Evolutionary conservation across 371 early-diverging fungal species (phyloP).

Genomic region (Mortierella sp.): DNA sequence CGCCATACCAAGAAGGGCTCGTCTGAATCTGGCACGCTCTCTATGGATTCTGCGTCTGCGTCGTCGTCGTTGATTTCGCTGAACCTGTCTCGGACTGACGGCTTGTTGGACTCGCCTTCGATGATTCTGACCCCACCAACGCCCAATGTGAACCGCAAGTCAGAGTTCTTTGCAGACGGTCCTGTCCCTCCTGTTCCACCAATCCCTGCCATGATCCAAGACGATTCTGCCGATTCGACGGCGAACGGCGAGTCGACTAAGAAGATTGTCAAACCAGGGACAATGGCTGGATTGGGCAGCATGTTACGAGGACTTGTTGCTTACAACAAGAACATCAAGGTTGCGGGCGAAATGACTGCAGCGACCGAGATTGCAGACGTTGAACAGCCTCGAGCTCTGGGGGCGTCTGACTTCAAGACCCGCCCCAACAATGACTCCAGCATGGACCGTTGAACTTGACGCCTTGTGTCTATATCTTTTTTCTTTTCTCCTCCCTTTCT

Average conservation of each 20-base stretch:
- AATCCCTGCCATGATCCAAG: neutral
- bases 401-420: neutral
- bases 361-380: constrained; percentile 5
- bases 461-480: neutral
- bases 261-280: constrained; percentile 39
- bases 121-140: constrained; percentile 45
- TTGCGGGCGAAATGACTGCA: constrained; percentile 43
- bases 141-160: constrained; percentile 20
- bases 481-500: neutral
- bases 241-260: constrained; percentile 9
- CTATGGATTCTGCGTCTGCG: constrained; percentile 3
- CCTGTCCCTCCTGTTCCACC: constrained; percentile 6
- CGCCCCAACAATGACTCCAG: neutral
- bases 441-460: neutral
- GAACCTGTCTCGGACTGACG: neutral
- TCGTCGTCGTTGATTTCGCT: neutral
- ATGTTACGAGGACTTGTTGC: constrained; percentile 51
- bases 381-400: neutral
- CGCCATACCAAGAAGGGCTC: constrained; percentile 15
- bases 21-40: constrained; percentile 6
- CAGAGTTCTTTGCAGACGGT: constrained; percentile 17
- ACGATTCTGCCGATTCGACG: neutral
- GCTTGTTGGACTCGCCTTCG: constrained; percentile 9
- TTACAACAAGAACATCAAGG: constrained; percentile 51
- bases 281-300: constrained; percentile 43